Percentiles rank a stretch among this genome's conserved stretches.
Conservation (phyloP, 2,329 filamentous ascomycete species). For the Hyphodiscus sp. region DNA sequence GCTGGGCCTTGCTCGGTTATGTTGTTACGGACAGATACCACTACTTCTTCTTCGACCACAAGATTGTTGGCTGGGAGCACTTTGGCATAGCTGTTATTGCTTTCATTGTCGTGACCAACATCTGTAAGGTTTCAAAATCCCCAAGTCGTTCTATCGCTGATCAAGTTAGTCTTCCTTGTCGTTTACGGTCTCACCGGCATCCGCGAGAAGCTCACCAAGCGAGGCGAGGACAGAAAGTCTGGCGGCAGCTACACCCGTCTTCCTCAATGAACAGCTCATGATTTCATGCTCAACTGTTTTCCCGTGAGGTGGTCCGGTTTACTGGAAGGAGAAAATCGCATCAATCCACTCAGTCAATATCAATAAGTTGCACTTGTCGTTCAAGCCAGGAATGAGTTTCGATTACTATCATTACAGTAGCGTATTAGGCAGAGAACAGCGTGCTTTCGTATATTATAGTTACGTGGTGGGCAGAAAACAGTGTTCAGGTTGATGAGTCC, state of each 20-base stretch:
- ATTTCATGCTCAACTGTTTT: not conserved
- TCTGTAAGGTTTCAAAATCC: slow-evolving; percentile 17
- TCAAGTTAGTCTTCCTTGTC: slow-evolving; percentile 16
- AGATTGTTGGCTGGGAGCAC: slow-evolving; percentile 23
- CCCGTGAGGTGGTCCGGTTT: not conserved
- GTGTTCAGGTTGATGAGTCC: not conserved
- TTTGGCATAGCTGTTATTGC: slow-evolving; percentile 15
- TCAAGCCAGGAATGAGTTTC: not conserved
- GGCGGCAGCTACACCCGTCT: slow-evolving; percentile 16
- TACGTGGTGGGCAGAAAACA: not conserved
- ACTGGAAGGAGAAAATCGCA: not conserved
- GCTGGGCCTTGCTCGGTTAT: slow-evolving; percentile 28
- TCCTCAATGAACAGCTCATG: slow-evolving; percentile 13
- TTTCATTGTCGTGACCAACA: slow-evolving; percentile 16
- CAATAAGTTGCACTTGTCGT: not conserved
- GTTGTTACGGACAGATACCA: slow-evolving; percentile 22
- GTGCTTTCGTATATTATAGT: too few species aligned
- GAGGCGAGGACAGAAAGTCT: slow-evolving; percentile 13
- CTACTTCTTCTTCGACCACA: slow-evolving; percentile 29
- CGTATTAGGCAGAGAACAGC: too few species aligned
- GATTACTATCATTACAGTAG: not conserved
- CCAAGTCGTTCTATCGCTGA: not conserved
- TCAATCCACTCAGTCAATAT: not conserved
- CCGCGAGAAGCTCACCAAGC: slow-evolving; percentile 18
- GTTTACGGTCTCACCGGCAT: slow-evolving; percentile 18